Evolutionary conservation across 805 yeast species (phyloP).

Genomic region (Komagataella ulmi): DNA sequence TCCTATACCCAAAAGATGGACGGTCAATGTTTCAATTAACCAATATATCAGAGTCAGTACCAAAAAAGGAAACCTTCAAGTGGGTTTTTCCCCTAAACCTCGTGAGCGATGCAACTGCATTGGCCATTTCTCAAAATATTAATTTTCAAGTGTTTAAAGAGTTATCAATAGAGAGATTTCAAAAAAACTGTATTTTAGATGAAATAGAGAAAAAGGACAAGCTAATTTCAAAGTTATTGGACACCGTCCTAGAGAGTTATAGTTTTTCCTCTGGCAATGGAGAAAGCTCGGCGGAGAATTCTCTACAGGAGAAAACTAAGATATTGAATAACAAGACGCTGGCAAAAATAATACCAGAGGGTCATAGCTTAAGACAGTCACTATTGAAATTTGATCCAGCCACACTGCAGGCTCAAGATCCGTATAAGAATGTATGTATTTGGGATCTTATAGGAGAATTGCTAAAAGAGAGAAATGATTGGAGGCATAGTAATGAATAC

Average conservation of each 20-base stretch:
- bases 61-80: not conserved
- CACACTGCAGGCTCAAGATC: not conserved
- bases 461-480: slow-evolving; percentile 1
- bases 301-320: slow-evolving; percentile 1
- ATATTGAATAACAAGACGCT: slow-evolving; percentile 3
- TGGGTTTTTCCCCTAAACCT: not conserved
- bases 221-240: not conserved
- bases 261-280: not conserved
- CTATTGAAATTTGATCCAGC: slow-evolving; percentile 1
- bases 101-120: not conserved
- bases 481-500: slow-evolving; percentile 2
- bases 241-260: not conserved
- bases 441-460: slow-evolving; percentile 1
- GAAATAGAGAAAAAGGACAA: not conserved
- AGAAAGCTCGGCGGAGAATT: not conserved
- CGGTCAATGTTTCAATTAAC: not conserved
- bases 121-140: not conserved
- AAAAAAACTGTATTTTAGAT: not conserved
- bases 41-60: not conserved
- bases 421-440: not conserved
- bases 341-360: slow-evolving; percentile 4
- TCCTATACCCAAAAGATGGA: not conserved
- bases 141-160: not conserved
- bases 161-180: not conserved
- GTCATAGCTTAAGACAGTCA: slow-evolving; percentile 1